Evolutionary conservation across 2,329 filamentous ascomycete species (phyloP), one percentile per base, ranked within the genome.

Genomic region (Penicillium sp.): DNA sequence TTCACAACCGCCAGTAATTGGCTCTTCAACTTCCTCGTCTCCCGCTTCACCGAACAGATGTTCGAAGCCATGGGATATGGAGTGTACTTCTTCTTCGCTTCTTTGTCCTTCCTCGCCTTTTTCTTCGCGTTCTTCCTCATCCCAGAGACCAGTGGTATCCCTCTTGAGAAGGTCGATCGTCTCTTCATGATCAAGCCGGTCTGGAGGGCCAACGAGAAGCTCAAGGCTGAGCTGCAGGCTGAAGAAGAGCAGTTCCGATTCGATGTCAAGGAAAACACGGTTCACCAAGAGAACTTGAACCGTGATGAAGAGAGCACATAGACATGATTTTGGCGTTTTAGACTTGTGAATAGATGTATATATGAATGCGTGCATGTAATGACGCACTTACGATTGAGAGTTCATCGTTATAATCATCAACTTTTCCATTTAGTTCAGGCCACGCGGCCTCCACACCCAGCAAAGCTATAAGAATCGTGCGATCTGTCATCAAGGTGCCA

Each of bases 61-160:
- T 73, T 75, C 52, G 62, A 62, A 6, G 56, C 52, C 13, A 73
- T 74, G 70, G 56, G 75, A n/a, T 86, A 81, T 58, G 85, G 84
- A 28, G 83, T 86, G 0, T 87, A 86, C 70, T 82, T 87, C 60
- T 86, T 88, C 76, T 88, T 88, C 58, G 84, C 83, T 1, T 75
- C 79, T 0, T 73, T 86, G 38, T 86, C 85, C 78, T 68, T 86
- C n/a, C 52, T 79, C 3, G 81, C 81, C 1, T 74, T 79, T 47
- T 56, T 81, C 51, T 87, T 85, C 57, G 79, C 85, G 38, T 87
- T 76, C 65, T 85, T 84, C 74, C 74, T 83, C 43, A 61, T 87
- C 0, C 85, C 85, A 1, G 85, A 88, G 74, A 87, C 85, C 7
- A 87, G 86, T 73, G 76, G 79, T 36, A 76, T 87, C 13, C 83